A percentile compares a stretch with the other conserved stretches of the same genome.
These are phyloP conservation scores for Huntiella decipiens DNA, from an alignment of 2,329 filamentous ascomycete genomes.

Conservation along the genomic window DNA sequence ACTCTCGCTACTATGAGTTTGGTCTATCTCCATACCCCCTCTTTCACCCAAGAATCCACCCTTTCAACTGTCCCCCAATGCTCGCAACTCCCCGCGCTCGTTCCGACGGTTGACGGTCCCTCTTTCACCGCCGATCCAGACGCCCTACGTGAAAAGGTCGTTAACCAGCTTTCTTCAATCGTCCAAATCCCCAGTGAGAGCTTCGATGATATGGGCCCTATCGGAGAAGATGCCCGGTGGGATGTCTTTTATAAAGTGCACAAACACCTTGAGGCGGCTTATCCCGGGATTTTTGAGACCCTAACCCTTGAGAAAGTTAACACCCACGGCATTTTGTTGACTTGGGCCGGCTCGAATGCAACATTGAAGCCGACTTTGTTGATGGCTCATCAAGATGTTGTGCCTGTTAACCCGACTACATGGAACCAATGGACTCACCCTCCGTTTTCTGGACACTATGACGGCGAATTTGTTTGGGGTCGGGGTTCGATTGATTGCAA, in stretches of 20 bases:
- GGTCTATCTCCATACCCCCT: not conserved
- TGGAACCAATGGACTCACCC: conserved; percentile 36
- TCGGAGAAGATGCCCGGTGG: conserved; percentile 39
- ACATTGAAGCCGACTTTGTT: conserved; percentile 35
- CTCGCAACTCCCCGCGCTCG: conserved; percentile 18
- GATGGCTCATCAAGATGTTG: conserved; percentile 46
- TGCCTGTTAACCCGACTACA: conserved; percentile 34
- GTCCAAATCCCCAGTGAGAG: conserved; percentile 36
- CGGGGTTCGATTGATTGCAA: conserved; percentile 41
- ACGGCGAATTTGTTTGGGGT: conserved; percentile 41
- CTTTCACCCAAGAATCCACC: not conserved
- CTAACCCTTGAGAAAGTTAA: conserved; percentile 36
- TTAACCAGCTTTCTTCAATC: conserved; percentile 22
- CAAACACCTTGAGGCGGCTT: conserved; percentile 27
- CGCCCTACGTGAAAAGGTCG: conserved; percentile 18
- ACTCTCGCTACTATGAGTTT: not conserved
- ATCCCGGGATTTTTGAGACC: conserved; percentile 29
- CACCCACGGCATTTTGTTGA: conserved; percentile 38
- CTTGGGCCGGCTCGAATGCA: conserved; percentile 32
- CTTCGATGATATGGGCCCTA: conserved; percentile 33
- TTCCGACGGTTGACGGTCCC: conserved; percentile 15
- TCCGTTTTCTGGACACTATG: conserved; percentile 38
- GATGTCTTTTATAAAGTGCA: conserved; percentile 37
- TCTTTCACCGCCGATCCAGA: conserved; percentile 16
- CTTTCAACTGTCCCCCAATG: conserved; percentile 14